Conservation (phyloP, 345 rosid genomes). For the Clarkia xantiana region DNA sequence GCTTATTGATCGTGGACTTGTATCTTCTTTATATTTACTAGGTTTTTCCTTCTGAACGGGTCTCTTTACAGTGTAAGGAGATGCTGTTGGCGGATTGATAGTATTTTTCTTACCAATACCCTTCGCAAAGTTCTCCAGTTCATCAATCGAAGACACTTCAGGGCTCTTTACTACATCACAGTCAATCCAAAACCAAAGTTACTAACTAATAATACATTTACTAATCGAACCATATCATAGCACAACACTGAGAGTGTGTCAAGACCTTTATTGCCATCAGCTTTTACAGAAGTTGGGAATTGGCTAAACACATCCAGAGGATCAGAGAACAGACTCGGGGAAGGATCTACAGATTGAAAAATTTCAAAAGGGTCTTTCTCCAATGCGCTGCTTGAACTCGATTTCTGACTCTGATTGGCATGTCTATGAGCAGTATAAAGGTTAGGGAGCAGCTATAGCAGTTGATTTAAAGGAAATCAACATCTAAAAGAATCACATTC, state of each 20-base stretch:
- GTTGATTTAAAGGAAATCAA: neutral
- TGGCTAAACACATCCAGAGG: slow-evolving; percentile 46
- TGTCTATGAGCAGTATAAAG: slow-evolving; percentile 1
- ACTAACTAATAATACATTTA: neutral
- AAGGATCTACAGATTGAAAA: slow-evolving; percentile 33
- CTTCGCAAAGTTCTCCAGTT: slow-evolving; percentile 65
- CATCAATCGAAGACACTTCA: slow-evolving; percentile 44
- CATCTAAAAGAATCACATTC: neutral
- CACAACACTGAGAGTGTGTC: slow-evolving; percentile 5
- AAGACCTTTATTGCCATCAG: slow-evolving; percentile 14
- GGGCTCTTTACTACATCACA: slow-evolving; percentile 29
- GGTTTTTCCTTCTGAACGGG: slow-evolving; percentile 13
- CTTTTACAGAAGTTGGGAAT: slow-evolving; percentile 23
- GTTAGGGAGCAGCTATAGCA: neutral
- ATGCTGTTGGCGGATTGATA: slow-evolving; percentile 4
- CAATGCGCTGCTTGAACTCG: slow-evolving; percentile 17
- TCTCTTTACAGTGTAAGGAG: slow-evolving; percentile 9
- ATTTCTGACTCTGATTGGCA: slow-evolving; percentile 9
- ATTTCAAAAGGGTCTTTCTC: slow-evolving; percentile 51
- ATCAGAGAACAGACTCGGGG: slow-evolving; percentile 22
- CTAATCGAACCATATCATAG: slow-evolving; percentile 1
- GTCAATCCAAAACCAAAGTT: neutral
- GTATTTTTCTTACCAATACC: slow-evolving; percentile 29
- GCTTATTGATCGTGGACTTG: slow-evolving; percentile 52
- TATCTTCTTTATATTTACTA: slow-evolving; percentile 44